phyloP scores from a whole-genome alignment of 2,329 filamentous ascomycete species.

The Beauveria varroae region DNA sequence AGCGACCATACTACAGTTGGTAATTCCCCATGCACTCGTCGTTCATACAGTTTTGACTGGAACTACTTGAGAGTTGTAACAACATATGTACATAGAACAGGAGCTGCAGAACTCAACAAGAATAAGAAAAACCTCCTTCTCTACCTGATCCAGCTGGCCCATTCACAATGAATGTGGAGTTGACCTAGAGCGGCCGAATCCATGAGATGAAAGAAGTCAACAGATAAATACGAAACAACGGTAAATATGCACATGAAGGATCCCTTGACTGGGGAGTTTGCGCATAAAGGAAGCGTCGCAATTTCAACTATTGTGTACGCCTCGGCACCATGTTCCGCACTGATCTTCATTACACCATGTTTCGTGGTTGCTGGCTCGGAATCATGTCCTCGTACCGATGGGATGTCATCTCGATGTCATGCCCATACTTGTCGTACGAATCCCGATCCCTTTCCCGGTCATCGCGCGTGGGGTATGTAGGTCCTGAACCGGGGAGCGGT shows the following conservation, averaged over 20 bases:
- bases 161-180: neutral
- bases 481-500: constrained; percentile 41
- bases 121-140: neutral
- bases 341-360: constrained; percentile 25
- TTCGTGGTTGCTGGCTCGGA: constrained; percentile 41
- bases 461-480: constrained; percentile 28
- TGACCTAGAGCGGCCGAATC: neutral
- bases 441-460: constrained; percentile 16
- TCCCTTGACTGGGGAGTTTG: neutral
- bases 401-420: constrained; percentile 43
- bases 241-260: neutral
- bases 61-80: constrained; percentile 6
- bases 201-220: neutral
- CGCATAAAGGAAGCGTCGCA: neutral
- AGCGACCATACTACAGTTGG: constrained; percentile 90
- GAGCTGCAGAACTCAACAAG: neutral
- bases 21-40: constrained; percentile 36
- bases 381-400: constrained; percentile 52
- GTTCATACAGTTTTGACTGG: neutral
- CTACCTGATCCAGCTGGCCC: constrained; percentile 15
- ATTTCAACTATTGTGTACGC: neutral
- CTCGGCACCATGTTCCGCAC: neutral
- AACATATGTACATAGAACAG: constrained; percentile 26
- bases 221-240: neutral
- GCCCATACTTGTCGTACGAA: constrained; percentile 27